Evolutionary conservation across 208 protist species (phyloP).

Genomic region (Crithidia thermophila): DNA sequence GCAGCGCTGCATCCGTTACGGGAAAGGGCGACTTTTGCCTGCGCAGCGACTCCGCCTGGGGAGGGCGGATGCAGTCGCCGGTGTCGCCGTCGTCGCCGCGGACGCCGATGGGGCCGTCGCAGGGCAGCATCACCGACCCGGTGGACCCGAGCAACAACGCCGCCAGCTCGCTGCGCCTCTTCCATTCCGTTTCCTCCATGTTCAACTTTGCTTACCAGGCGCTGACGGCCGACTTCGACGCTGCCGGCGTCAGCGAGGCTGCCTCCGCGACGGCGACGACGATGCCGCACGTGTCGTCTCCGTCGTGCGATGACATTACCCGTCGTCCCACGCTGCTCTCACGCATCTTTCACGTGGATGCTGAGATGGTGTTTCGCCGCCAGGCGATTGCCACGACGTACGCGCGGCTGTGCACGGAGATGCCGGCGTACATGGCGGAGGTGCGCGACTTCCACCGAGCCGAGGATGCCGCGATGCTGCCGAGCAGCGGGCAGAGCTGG

Average conservation of each 20-base stretch:
- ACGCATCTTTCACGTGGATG: constrained; percentile 81
- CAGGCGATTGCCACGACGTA: constrained; percentile 54
- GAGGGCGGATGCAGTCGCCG: constrained; percentile 16
- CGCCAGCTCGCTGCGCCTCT: constrained; percentile 77
- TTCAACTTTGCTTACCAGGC: constrained; percentile 77
- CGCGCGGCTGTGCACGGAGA: constrained; percentile 30
- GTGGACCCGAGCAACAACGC: constrained; percentile 80
- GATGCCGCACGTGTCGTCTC: constrained; percentile 32
- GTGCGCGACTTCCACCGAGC: constrained; percentile 35
- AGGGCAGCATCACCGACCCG: constrained; percentile 77
- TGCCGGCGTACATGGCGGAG: constrained; percentile 41
- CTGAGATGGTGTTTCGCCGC: constrained; percentile 52
- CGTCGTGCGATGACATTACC: constrained; percentile 50
- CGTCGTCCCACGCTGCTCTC: constrained; percentile 81
- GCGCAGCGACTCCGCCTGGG: constrained; percentile 2
- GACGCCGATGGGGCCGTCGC: constrained; percentile 27
- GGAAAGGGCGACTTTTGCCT: constrained; percentile 27
- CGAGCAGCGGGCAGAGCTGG: constrained; percentile 19
- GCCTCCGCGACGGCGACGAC: neutral
- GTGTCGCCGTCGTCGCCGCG: constrained; percentile 33
- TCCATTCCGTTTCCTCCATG: constrained; percentile 66
- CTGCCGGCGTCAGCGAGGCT: neutral
- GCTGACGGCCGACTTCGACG: constrained; percentile 50
- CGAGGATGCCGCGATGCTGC: constrained; percentile 53
- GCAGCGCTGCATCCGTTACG: too few relatives aligned